Evolutionary conservation across 2,329 filamentous ascomycete species (phyloP).

Genomic region (Trichoderma koningii): DNA sequence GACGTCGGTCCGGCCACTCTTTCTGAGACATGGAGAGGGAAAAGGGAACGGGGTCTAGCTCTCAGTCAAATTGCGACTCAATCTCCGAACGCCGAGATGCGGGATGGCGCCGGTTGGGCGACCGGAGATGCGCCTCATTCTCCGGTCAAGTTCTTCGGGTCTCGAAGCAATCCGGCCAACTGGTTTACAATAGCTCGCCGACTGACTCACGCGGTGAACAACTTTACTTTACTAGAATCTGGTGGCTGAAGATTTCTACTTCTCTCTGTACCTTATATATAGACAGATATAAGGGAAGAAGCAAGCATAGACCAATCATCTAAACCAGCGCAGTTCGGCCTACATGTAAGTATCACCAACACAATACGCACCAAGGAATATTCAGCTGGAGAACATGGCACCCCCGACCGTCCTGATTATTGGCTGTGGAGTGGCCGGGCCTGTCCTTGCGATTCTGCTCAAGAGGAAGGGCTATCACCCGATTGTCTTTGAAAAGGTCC

Average conservation of each 20-base stretch:
- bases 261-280: not conserved
- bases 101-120: not conserved
- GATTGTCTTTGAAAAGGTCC: conserved; percentile 34
- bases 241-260: not conserved
- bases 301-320: not conserved
- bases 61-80: not conserved
- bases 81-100: not conserved
- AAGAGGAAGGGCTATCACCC: conserved; percentile 35
- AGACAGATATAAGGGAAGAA: not conserved
- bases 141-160: conserved; percentile 6
- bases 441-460: conserved; percentile 32
- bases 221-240: too few relatives aligned
- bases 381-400: not conserved
- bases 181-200: not conserved
- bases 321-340: too few relatives aligned
- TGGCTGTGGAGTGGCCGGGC: conserved; percentile 34
- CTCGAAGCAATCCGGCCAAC: not conserved
- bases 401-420: conserved; percentile 32
- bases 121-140: conserved; percentile 11
- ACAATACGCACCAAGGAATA: not conserved
- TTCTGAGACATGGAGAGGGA: not conserved
- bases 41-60: not conserved
- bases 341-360: not conserved
- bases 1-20: not conserved
- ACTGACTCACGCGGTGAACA: conserved; percentile 3